Percentiles rank a stretch among this genome's conserved stretches.
These are phyloP conservation scores for Talaromyces islandicus DNA, from an alignment of 2,329 filamentous ascomycete genomes.

Conservation along the genomic window DNA sequence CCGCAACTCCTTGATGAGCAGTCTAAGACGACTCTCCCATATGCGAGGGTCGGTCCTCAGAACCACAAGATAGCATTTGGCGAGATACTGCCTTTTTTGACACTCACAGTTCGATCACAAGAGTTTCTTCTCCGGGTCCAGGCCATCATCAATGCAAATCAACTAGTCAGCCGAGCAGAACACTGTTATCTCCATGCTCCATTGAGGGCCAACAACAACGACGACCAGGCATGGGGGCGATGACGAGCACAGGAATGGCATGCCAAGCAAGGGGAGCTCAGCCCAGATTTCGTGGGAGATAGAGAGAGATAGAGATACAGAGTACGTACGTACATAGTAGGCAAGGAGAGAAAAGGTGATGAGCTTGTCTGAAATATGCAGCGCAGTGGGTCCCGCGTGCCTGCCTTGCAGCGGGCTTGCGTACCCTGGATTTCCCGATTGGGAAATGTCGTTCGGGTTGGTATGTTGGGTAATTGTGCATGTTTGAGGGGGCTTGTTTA, in stretches of 20 bases:
- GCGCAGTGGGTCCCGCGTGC: neutral
- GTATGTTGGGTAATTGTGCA: neutral
- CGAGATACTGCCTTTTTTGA: neutral
- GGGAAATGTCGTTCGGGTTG: neutral
- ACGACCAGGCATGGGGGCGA: neutral
- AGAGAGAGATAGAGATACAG: neutral
- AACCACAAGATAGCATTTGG: neutral
- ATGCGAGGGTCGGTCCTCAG: neutral
- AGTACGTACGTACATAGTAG: no score
- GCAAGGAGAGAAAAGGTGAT: no score
- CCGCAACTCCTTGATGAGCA: neutral
- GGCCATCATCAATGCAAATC: neutral
- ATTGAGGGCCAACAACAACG: neutral
- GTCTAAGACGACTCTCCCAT: neutral
- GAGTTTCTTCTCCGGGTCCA: neutral
- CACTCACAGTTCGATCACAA: neutral
- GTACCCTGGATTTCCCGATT: slow-evolving; percentile 4
- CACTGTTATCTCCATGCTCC: neutral
- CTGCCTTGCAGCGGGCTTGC: slow-evolving; percentile 8
- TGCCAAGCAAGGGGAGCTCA: slow-evolving; percentile 11
- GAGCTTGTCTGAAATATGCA: neutral
- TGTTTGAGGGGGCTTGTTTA: neutral
- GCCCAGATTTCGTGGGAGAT: neutral
- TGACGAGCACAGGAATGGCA: slow-evolving; percentile 8
- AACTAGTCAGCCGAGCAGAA: neutral